Evolutionary conservation across 2,329 filamentous ascomycete species (phyloP), one percentile per base, ranked within the genome.

Genomic region (Pseudodiploospora longispora): DNA sequence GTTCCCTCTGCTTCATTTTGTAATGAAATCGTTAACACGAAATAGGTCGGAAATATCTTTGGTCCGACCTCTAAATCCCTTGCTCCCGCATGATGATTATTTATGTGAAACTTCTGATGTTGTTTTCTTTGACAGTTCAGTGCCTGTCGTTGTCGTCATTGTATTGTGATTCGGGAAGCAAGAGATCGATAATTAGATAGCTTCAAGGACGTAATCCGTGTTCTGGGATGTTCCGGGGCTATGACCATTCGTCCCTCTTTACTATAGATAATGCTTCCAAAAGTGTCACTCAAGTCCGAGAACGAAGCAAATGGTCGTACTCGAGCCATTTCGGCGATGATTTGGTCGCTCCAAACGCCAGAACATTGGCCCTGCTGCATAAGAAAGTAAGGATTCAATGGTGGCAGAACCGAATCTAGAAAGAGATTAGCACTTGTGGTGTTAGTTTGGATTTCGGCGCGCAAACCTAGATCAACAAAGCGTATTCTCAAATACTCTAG

Each of bases 301-400:
- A 82, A 87, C 2, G 67, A 63, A 4, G 74, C 74, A 2, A 67
- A 60, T 0, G 83, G 82, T 5, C 83, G 74, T 9, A 76, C 72
- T 33, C 69, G 67, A 30, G 71, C 68, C 42, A 89, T 71, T 46
- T 78, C 72, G 27, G 74, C 66, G 7, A 87, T 65, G 38, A 88
- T 87, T 6, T 67, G 60, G 6, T 83, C 76, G 57, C 80, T 87
- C 85, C 84, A 89, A 2, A 89, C 74, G 5, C 85, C 85, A 1
- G 77, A 80, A 53, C 80, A 84, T 54, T 69, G 64, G 33, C 75
- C 75, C 38, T 79, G 69, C 31, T 72, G 67, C 36, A 87, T 64
- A 44, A 83, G 67, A 58, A 87, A 89, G 56, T 82, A 87, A 0
- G 85, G 85, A 53, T 88, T 87, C 4, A 87, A 65, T 1, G 81